Evolutionary conservation across 768 basidiomycete species (phyloP).

Genomic region (Hericium erinaceus): DNA sequence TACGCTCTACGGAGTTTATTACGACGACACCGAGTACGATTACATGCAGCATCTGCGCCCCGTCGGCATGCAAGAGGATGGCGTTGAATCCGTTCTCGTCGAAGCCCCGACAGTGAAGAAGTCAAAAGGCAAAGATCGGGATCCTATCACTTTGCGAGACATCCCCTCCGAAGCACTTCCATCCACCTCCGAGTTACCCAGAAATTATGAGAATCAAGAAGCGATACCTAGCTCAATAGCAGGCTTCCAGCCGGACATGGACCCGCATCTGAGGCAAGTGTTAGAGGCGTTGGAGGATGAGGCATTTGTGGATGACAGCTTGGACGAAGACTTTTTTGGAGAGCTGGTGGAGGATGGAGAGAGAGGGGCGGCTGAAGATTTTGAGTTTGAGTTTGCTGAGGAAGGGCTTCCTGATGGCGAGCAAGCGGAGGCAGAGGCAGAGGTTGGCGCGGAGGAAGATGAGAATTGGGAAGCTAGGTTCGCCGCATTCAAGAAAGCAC

Average conservation of each 20-base stretch:
- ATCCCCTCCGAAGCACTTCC: conserved; percentile 67
- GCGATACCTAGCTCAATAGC: conserved; percentile 74
- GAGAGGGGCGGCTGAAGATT: conserved; percentile 46
- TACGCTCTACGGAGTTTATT: conserved; percentile 81
- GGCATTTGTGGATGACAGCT: conserved; percentile 75
- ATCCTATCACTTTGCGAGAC: conserved; percentile 36
- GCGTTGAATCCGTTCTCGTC: conserved; percentile 71
- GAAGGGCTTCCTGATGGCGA: conserved; percentile 30
- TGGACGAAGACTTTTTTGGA: conserved; percentile 70
- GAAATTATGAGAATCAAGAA: conserved; percentile 67
- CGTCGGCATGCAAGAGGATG: conserved; percentile 69
- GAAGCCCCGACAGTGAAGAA: conserved; percentile 51
- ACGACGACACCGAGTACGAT: conserved; percentile 93
- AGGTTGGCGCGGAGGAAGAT: conserved; percentile 22
- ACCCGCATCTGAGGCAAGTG: conserved; percentile 87
- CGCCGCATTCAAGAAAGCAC: conserved; percentile 61
- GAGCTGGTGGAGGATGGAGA: conserved; percentile 69
- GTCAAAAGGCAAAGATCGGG: conserved; percentile 30
- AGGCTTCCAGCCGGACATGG: conserved; percentile 93
- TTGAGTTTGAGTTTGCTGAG: conserved; percentile 62
- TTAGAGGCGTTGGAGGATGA: conserved; percentile 95
- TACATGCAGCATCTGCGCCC: conserved; percentile 94
- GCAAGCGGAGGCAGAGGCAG: conserved; percentile 17
- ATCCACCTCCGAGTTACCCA: conserved; percentile 63
- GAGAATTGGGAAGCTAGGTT: conserved; percentile 75